Evolutionary conservation across 495 filamentous ascomycete genomes (phyloP).

Genomic region (Penicillium robsamsonii): DNA sequence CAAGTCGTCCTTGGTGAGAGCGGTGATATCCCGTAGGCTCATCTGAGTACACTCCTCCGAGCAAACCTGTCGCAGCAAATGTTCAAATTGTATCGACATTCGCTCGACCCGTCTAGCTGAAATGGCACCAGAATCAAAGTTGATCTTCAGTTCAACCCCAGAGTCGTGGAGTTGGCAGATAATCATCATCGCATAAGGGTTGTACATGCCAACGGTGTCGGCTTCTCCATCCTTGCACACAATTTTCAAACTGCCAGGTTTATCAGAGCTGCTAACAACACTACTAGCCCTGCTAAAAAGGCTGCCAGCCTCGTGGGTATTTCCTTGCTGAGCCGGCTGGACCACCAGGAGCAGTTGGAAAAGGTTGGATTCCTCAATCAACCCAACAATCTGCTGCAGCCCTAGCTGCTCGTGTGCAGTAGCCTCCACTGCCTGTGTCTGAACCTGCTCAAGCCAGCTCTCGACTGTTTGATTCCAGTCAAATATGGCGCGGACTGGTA

Average conservation of each 20-base stretch:
- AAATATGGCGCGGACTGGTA: neutral
- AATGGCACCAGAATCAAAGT: neutral
- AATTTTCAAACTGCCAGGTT: too few species aligned
- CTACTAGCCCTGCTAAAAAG: too few species aligned
- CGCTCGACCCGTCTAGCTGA: too few species aligned
- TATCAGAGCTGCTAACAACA: too few species aligned
- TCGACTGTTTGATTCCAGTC: neutral
- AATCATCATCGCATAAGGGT: neutral
- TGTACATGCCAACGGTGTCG: neutral
- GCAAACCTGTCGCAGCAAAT: too few species aligned
- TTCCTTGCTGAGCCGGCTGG: neutral
- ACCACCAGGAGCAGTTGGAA: neutral
- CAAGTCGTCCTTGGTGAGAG: too few species aligned
- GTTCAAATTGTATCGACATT: too few species aligned
- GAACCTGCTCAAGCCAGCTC: neutral
- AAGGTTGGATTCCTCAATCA: neutral
- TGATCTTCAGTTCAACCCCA: neutral
- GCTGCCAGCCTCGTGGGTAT: too few species aligned
- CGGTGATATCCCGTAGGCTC: too few species aligned
- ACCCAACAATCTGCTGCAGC: neutral
- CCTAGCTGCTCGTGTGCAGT: neutral
- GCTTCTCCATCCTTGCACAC: neutral
- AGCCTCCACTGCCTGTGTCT: neutral
- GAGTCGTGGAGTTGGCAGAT: neutral
- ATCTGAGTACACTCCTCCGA: too few species aligned